Evolutionary conservation across 2,329 filamentous ascomycete species (phyloP), one percentile per base, ranked within the genome.

Genomic region (Iodosphaeria phyllophila): DNA sequence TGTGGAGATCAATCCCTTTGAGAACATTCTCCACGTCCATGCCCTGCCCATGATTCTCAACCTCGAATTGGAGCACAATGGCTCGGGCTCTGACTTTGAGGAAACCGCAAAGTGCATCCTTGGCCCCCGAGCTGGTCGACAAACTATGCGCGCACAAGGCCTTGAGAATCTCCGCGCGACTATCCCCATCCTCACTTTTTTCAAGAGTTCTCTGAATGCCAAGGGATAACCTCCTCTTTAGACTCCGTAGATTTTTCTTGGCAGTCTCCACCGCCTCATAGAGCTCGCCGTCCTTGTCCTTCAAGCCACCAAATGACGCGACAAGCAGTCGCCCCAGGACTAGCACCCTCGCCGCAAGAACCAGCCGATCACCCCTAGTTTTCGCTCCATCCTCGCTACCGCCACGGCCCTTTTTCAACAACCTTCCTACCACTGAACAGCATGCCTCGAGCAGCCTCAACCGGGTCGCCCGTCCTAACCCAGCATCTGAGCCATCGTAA

Each of bases 101-200:
- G 38, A 93, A 86, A 47, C 89, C 73, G 6, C 68, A 58, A 26
- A 93, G 49, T 1, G 80, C 75, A 42, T 92, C 83, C 29, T 66
- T 71, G 0, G 79, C 71, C 0, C 82, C 77, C 1, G 76, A 82
- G 39, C 69, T 91, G 3, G 76, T 83, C 2, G 73, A 69, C 25
- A 95, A 57, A 32, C 80, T 83, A 44, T 83, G 84, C 0, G 84
- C 83, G 28, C 73, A 77, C 35, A 93, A 58, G 1, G 74, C 71
- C 36, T 80, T 74, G 8, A 86, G 54, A 10, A 89, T 59, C 13
- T 64, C 56, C 30, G 57, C 40, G 29, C 58, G 38, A 36, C 59
- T 35, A 31, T 46, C 32, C 40, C 53, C 32, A 38, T 60, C 46
- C 60, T 73, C 62, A 14, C 73, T 63, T 23, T 62, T 66, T 34